phyloP scores from a whole-genome alignment of 2,329 filamentous ascomycete species.

The Aotearoamyces nothofagi region DNA sequence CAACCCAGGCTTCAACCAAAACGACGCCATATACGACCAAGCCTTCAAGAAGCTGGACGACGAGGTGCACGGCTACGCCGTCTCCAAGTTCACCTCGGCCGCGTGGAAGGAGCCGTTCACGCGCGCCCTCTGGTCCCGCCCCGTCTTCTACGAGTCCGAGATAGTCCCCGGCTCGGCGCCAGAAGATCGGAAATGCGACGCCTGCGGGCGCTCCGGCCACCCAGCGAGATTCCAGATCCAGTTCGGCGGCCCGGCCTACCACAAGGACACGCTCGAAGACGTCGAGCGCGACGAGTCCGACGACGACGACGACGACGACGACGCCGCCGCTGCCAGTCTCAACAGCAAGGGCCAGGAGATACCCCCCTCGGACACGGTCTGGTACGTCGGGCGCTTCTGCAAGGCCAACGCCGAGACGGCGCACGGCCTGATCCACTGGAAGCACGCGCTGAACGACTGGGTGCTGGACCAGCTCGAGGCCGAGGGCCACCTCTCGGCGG shows the following conservation, averaged over 20 bases:
- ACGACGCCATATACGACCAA: slow-evolving; percentile 48
- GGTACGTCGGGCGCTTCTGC: slow-evolving; percentile 40
- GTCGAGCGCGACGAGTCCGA: slow-evolving; percentile 32
- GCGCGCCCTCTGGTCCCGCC: slow-evolving; percentile 48
- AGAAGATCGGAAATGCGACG: slow-evolving; percentile 42
- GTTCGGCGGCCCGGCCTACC: slow-evolving; percentile 52
- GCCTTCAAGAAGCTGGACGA: slow-evolving; percentile 60
- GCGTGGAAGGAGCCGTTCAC: slow-evolving; percentile 55
- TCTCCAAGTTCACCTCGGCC: slow-evolving; percentile 57
- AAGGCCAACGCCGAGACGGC: slow-evolving; percentile 51
- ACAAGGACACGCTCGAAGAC: slow-evolving; percentile 48
- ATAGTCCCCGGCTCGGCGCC: slow-evolving; percentile 24
- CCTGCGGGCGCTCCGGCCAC: slow-evolving; percentile 56
- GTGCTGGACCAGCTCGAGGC: slow-evolving; percentile 45
- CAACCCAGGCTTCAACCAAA: slow-evolving; percentile 50
- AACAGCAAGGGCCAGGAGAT: slow-evolving; percentile 32
- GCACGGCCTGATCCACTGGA: slow-evolving; percentile 64
- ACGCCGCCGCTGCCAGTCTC: slow-evolving; percentile 17
- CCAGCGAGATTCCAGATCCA: slow-evolving; percentile 48
- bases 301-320: slow-evolving; percentile 19
- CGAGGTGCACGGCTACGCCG: slow-evolving; percentile 51
- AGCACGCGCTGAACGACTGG: slow-evolving; percentile 56
- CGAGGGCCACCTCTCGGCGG: slow-evolving; percentile 39
- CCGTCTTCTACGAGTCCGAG: slow-evolving; percentile 36
- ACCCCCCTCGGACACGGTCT: slow-evolving; percentile 27